phyloP scores from a whole-genome alignment of 495 filamentous ascomycete species.

The Hyaloscypha bicolor region DNA sequence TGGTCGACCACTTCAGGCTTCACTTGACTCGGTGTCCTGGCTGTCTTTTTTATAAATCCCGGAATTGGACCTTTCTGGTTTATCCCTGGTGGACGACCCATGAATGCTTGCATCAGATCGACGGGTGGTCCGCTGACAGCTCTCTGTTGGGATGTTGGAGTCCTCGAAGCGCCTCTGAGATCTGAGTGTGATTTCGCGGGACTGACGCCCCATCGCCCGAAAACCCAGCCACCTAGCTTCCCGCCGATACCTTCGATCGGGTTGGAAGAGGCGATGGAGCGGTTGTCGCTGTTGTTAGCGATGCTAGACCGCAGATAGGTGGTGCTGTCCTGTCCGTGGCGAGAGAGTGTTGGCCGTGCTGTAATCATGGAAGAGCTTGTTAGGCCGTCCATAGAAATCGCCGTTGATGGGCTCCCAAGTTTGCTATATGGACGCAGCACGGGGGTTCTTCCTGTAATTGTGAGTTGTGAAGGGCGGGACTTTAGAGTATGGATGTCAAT shows the following conservation, averaged over 20 bases:
- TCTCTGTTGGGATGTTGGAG: conserved; percentile 12
- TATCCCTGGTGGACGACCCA: conserved; percentile 48
- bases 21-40: conserved; percentile 45
- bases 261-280: conserved; percentile 31
- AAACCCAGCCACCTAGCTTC: conserved; percentile 58
- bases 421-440: conserved; percentile 45
- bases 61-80: conserved; percentile 56
- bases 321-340: conserved; percentile 27
- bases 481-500: conserved; percentile 59
- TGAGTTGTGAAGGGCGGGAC: conserved; percentile 52
- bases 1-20: conserved; percentile 41
- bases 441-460: conserved; percentile 45
- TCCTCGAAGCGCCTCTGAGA: background rate
- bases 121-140: conserved; percentile 19
- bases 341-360: conserved; percentile 36
- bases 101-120: conserved; percentile 19
- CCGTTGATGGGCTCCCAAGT: conserved; percentile 38
- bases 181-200: conserved; percentile 32
- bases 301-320: conserved; percentile 33
- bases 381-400: conserved; percentile 36
- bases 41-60: conserved; percentile 47
- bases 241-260: conserved; percentile 37
- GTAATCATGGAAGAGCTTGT: conserved; percentile 44
- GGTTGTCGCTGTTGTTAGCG: conserved; percentile 28
- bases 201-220: conserved; percentile 55